Conservation (phyloP, 2,329 filamentous ascomycete genomes). For the Teratosphaeria zuluensis region DNA sequence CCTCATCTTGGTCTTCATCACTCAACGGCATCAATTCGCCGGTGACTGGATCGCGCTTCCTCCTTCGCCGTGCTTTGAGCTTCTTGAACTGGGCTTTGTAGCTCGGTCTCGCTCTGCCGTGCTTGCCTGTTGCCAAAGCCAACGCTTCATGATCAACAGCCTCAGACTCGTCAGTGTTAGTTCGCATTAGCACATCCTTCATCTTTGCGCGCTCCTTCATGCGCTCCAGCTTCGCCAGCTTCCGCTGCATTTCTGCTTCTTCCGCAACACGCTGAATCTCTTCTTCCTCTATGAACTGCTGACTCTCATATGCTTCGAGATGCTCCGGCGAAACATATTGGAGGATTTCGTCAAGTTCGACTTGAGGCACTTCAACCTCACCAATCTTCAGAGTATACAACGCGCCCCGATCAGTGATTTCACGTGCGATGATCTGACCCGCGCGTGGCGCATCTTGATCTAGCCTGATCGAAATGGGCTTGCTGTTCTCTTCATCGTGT, state of each 20-base stretch:
- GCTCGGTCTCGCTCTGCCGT: constrained; percentile 23
- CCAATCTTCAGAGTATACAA: constrained; percentile 23
- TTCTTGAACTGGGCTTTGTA: constrained; percentile 21
- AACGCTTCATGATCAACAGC: background rate
- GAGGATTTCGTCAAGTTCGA: constrained; percentile 22
- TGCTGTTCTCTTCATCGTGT: background rate
- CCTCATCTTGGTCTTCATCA: constrained; percentile 14
- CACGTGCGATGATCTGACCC: constrained; percentile 19
- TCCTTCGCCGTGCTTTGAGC: constrained; percentile 12
- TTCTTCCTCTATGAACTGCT: constrained; percentile 19
- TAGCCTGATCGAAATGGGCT: background rate
- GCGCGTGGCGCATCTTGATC: constrained; percentile 11
- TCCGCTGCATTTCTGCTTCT: constrained; percentile 10
- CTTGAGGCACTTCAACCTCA: constrained; percentile 13
- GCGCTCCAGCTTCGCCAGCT: background rate
- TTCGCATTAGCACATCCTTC: constrained; percentile 1
- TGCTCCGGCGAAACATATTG: constrained; percentile 26
- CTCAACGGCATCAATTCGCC: constrained; percentile 21
- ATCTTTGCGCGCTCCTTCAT: constrained; percentile 5
- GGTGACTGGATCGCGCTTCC: constrained; percentile 19
- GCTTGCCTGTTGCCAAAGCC: constrained; percentile 7
- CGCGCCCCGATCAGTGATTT: constrained; percentile 9
- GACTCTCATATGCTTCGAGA: constrained; percentile 25
- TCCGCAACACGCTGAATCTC: constrained; percentile 14
- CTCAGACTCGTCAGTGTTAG: background rate